phyloP scores from a whole-genome alignment of 805 yeast species.

The Wickerhamiella musiphila region DNA sequence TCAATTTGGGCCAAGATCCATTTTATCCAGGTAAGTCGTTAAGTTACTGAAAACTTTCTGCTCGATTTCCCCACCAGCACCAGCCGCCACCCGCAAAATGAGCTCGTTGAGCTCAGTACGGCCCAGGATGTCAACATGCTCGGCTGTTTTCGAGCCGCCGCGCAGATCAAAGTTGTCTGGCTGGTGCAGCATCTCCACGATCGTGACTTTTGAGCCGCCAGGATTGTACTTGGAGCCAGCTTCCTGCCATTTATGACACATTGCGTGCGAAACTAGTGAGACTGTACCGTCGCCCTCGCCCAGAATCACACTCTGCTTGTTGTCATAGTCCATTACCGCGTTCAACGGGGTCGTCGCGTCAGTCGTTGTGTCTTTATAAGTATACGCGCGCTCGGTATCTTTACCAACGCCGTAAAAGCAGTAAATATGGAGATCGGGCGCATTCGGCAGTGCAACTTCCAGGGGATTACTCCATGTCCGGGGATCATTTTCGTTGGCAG shows the following conservation, averaged over 20 bases:
- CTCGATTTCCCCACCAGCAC: slow-evolving; percentile 50
- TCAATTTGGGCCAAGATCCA: slow-evolving; percentile 28
- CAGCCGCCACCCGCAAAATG: slow-evolving; percentile 65
- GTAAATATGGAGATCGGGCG: slow-evolving; percentile 77
- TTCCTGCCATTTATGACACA: slow-evolving; percentile 83
- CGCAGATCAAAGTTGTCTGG: slow-evolving; percentile 88
- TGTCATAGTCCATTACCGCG: slow-evolving; percentile 52
- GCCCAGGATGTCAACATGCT: slow-evolving; percentile 92
- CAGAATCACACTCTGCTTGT: slow-evolving; percentile 49
- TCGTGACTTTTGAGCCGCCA: slow-evolving; percentile 47
- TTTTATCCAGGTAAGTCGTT: slow-evolving; percentile 38
- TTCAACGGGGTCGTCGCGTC: slow-evolving; percentile 37
- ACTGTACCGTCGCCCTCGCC: slow-evolving; percentile 97
- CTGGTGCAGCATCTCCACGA: slow-evolving; percentile 84
- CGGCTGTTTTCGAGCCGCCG: slow-evolving; percentile 96
- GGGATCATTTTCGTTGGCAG: slow-evolving; percentile 48
- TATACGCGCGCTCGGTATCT: slow-evolving; percentile 87
- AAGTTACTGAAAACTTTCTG: slow-evolving; percentile 43
- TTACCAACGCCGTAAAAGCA: slow-evolving; percentile 95
- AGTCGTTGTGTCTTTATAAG: slow-evolving; percentile 54
- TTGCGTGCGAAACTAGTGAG: slow-evolving; percentile 66
- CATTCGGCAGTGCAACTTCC: slow-evolving; percentile 80
- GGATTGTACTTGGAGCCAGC: slow-evolving; percentile 55
- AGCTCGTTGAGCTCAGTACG: slow-evolving; percentile 83
- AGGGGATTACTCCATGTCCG: slow-evolving; percentile 88